Conservation (phyloP, 1,284 basidiomycete species). For the Irpex sp. region DNA sequence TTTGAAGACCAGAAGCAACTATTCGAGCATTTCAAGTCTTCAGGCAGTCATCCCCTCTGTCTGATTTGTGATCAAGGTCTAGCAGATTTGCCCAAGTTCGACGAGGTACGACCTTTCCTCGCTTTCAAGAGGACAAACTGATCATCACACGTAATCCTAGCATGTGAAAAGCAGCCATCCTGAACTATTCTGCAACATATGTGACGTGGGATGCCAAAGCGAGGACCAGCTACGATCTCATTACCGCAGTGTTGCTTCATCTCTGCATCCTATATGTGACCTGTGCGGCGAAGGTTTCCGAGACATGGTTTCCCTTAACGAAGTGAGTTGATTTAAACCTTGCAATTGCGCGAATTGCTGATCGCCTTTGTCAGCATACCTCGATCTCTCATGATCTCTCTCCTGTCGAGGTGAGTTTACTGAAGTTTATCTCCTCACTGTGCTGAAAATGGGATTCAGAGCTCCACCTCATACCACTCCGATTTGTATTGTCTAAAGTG, state of each 20-base stretch:
- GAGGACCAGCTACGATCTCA: conserved; percentile 8
- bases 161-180: conserved; percentile 9
- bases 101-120: conserved; percentile 3
- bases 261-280: conserved; percentile 13
- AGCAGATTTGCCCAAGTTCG: background rate
- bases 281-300: conserved; percentile 13
- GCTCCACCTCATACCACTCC: background rate
- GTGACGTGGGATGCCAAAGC: conserved; percentile 9
- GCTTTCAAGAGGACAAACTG: background rate
- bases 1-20: conserved; percentile 3
- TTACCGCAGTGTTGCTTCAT: conserved; percentile 1
- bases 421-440: background rate
- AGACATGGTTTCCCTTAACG: conserved; percentile 3
- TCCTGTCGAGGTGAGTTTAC: background rate
- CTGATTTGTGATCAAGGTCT: conserved; percentile 9
- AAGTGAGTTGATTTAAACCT: conserved; percentile 7
- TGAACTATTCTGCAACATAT: conserved; percentile 11
- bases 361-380: background rate
- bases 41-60: conserved; percentile 6
- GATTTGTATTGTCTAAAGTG: conserved; percentile 2
- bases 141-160: background rate
- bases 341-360: background rate
- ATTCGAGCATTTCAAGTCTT: conserved; percentile 7
- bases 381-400: background rate
- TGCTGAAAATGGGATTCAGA: background rate